Base-by-base conservation (phyloP, 192 early-diverging fungal genomes). In the Coemansia sp. region DNA sequence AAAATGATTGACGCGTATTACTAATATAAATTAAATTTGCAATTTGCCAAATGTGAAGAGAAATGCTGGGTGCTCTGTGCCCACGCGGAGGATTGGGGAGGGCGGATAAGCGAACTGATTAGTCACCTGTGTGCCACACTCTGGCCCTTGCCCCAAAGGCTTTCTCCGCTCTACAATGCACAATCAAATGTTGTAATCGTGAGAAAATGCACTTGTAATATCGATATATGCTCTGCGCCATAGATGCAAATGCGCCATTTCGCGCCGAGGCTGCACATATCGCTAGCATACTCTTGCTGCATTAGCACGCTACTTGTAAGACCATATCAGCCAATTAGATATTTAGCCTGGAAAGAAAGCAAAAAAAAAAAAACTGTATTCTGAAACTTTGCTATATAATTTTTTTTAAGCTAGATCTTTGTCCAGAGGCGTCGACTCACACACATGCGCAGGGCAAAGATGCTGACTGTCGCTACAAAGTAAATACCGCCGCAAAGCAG, bases 401-500 rank as follows among this genome's bases (percentile, higher is more conserved):
- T 58, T 21, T 21, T 21, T 1, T 9, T 8, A 11, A 23, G 19
- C 42, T 73, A 71, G 17, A 83, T 83, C 67, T 77, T 83, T 41
- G 55, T 46, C 80, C 80, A 83, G 11, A 67, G 72, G 39, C 67
- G 77, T 62, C 69, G 55, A 21, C 69, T 72, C 19, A 83, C 80
- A 36, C 80, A 72, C n/a, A 83, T 55, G 55, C 80, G 75, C 36
- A 83, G 68, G 14, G 80, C 80, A 67, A 83, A 44, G 36, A 83
- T 83, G 69, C 80, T 83, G 12, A 83, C 66, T 11, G 80, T 83
- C 39, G 80, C 80, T 4, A 83, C 21, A 36, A 83, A 51, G 68
- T 83, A 83, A 23, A 77, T 63, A 32, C 69, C 80, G 42, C 80
- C 80, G 32, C 80, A 83, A 67, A 83, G 75, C 51, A 83, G 59